Evolutionary conservation across 768 basidiomycete species (phyloP).

Genomic region (Tephrocybe sp.): DNA sequence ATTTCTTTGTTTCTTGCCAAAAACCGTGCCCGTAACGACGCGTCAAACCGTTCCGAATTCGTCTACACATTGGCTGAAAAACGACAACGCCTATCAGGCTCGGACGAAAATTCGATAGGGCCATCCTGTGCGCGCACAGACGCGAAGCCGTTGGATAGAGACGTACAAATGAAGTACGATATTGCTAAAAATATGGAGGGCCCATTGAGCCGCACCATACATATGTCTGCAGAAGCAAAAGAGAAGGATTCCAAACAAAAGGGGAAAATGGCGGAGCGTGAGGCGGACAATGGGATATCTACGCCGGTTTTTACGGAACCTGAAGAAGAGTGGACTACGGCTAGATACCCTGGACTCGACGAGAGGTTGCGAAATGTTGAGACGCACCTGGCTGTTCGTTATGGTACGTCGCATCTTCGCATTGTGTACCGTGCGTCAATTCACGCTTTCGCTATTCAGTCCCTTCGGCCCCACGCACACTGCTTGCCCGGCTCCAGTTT

Average conservation of each 20-base stretch:
- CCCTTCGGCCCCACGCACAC: slow-evolving; percentile 63
- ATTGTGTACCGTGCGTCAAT: background rate
- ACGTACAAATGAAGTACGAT: slow-evolving; percentile 83
- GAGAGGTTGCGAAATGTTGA: slow-evolving; percentile 69
- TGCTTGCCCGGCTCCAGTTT: slow-evolving; percentile 63
- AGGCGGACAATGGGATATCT: slow-evolving; percentile 1
- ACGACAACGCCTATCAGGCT: slow-evolving; percentile 37
- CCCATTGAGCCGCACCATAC: slow-evolving; percentile 60
- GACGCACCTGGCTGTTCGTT: slow-evolving; percentile 67
- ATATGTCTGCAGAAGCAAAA: slow-evolving; percentile 5
- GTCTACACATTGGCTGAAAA: slow-evolving; percentile 58
- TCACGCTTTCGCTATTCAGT: slow-evolving; percentile 40
- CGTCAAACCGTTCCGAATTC: slow-evolving; percentile 77
- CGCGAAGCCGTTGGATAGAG: slow-evolving; percentile 67
- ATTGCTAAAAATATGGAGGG: slow-evolving; percentile 84
- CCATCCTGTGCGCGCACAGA: slow-evolving; percentile 74
- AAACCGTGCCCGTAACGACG: slow-evolving; percentile 69
- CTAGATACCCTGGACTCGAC: slow-evolving; percentile 56
- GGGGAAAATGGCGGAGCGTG: background rate
- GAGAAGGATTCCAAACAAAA: slow-evolving; percentile 17
- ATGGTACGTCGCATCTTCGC: slow-evolving; percentile 46
- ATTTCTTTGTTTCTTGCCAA: slow-evolving; percentile 71
- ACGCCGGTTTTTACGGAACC: background rate
- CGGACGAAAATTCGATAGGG: slow-evolving; percentile 13
- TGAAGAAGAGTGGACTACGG: slow-evolving; percentile 33